phyloP scores from a whole-genome alignment of 306 rosid genomes.

The Vachellia collinsii region DNA sequence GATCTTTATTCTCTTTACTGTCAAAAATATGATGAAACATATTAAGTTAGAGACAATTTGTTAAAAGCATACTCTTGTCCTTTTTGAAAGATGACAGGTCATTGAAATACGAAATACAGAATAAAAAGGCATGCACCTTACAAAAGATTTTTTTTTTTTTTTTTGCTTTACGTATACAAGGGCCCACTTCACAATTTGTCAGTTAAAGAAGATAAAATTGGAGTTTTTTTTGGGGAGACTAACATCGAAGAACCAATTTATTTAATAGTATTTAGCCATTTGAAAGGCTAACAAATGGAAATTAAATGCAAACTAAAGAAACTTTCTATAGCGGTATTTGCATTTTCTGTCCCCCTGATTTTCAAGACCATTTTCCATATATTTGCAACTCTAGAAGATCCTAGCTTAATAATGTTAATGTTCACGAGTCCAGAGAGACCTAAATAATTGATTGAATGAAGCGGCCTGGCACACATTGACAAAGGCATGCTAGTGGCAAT shows the following conservation, averaged over 20 bases:
- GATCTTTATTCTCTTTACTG: slow-evolving; percentile 85
- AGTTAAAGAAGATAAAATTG: too few species aligned
- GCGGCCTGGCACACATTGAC: not conserved
- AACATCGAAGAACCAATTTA: too few species aligned
- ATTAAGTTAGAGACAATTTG: not conserved
- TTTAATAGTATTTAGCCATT: too few species aligned
- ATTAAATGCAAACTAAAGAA: slow-evolving; percentile 6
- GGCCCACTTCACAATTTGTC: too few species aligned
- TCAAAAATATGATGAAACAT: slow-evolving; percentile 18
- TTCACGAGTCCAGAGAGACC: not conserved
- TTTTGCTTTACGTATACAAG: too few species aligned
- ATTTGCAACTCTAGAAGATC: not conserved
- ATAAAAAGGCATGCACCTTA: too few species aligned
- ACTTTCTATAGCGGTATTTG: not conserved
- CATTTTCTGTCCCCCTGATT: not conserved
- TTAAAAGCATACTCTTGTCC: not conserved
- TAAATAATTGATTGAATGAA: slow-evolving; percentile 8
- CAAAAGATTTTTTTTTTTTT: too few species aligned
- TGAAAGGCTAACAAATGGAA: not conserved
- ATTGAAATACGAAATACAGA: not conserved
- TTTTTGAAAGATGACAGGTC: not conserved
- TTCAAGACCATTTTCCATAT: not conserved
- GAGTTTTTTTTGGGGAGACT: too few species aligned
- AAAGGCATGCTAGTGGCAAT: slow-evolving; percentile 2
- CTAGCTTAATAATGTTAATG: slow-evolving; percentile 4